A percentile compares a stretch with the other conserved stretches of the same genome.
Conservation (phyloP, 108 stramenopile genomes). For the Conticribra guillardii region DNA sequence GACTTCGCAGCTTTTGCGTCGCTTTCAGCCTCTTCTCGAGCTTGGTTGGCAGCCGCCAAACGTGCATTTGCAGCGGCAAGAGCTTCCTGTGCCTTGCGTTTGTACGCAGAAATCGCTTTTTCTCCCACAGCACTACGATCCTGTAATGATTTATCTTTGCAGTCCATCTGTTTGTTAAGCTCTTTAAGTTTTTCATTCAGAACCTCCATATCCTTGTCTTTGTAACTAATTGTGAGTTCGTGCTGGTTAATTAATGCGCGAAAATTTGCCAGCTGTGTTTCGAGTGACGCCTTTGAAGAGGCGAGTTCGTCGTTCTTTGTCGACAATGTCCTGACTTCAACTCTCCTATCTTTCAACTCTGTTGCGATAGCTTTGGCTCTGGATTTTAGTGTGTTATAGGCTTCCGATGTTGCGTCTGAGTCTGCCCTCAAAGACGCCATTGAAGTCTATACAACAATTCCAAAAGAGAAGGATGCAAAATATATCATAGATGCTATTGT, state of each 20-base stretch:
- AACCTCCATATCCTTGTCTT: constrained; percentile 57
- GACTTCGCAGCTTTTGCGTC: constrained; percentile 78
- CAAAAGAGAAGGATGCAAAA: too few relatives aligned
- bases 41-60: constrained; percentile 77
- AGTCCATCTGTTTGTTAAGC: constrained; percentile 33
- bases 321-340: constrained; percentile 70
- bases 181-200: constrained; percentile 58
- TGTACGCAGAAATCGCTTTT: constrained; percentile 76
- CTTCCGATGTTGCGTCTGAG: constrained; percentile 52
- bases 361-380: constrained; percentile 78
- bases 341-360: constrained; percentile 84
- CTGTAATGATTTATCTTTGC: constrained; percentile 51
- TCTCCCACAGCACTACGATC: constrained; percentile 64
- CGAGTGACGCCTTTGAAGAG: constrained; percentile 47
- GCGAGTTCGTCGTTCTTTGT: constrained; percentile 57
- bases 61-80: constrained; percentile 79
- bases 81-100: constrained; percentile 84
- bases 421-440: constrained; percentile 60
- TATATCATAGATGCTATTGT: too few relatives aligned
- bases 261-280: constrained; percentile 56
- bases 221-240: constrained; percentile 61
- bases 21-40: constrained; percentile 86
- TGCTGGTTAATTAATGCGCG: constrained; percentile 58
- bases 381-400: constrained; percentile 70
- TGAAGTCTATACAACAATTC: constrained; percentile 39